A percentile compares a stretch with the other conserved stretches of the same genome.
phyloP scores from a whole-genome alignment of 2,329 filamentous ascomycete genomes.

The Graphilbum ipis-grandicollis region DNA sequence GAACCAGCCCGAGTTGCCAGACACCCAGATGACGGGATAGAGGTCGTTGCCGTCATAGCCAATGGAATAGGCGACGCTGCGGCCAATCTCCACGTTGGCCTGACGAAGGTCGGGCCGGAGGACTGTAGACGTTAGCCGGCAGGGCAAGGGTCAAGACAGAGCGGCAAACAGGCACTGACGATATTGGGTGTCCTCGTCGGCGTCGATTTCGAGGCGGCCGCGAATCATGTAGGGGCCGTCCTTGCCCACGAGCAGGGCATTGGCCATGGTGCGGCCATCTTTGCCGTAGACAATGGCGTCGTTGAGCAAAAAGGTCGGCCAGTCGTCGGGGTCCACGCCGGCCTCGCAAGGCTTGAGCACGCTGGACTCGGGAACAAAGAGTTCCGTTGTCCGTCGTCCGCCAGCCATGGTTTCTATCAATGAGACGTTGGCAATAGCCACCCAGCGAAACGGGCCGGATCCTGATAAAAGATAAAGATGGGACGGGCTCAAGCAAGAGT shows the following conservation, averaged over 20 bases:
- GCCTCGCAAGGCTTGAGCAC: conserved; percentile 19
- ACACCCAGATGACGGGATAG: conserved; percentile 45
- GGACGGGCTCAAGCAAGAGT: too few relatives aligned
- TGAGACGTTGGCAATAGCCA: too few relatives aligned
- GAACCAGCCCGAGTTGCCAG: conserved; percentile 49
- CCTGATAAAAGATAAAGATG: too few relatives aligned
- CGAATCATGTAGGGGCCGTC: conserved; percentile 44
- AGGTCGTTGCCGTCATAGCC: conserved; percentile 20
- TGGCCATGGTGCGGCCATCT: conserved; percentile 36
- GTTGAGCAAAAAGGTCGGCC: conserved; percentile 43
- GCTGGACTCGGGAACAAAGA: conserved; percentile 1
- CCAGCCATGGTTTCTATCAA: neutral
- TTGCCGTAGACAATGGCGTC: conserved; percentile 41
- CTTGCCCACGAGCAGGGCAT: conserved; percentile 40
- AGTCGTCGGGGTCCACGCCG: conserved; percentile 25
- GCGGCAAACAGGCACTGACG: conserved; percentile 22
- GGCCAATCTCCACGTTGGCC: conserved; percentile 35
- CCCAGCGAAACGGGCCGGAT: too few relatives aligned
- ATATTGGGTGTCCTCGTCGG: conserved; percentile 20
- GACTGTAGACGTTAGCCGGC: conserved; percentile 11
- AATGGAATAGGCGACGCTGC: conserved; percentile 32
- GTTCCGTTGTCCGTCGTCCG: neutral
- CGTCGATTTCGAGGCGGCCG: conserved; percentile 36
- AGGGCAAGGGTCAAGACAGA: neutral
- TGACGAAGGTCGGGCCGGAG: conserved; percentile 15